phyloP scores from a whole-genome alignment of 352 stramenopile genomes.

The Globisporangium cylindrosporum region DNA sequence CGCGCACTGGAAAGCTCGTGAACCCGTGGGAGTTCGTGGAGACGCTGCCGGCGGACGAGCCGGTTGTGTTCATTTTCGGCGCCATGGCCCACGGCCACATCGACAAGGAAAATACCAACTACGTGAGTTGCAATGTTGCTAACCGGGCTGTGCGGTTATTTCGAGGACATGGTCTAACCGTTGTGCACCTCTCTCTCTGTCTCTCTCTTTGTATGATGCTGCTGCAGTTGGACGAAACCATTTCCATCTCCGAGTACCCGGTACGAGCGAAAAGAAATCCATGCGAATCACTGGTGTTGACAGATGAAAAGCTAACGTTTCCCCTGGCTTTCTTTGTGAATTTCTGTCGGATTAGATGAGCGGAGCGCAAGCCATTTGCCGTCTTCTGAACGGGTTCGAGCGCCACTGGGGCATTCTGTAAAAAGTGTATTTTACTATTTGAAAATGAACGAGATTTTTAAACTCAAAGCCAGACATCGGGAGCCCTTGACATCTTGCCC shows the following conservation, averaged over 20 bases:
- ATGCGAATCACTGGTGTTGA: neutral
- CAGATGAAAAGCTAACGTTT: neutral
- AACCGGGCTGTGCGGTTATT: neutral
- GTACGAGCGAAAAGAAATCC: constrained; percentile 23
- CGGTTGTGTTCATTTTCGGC: constrained; percentile 97
- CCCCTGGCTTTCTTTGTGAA: neutral
- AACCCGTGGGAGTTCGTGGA: constrained; percentile 95
- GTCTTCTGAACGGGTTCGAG: constrained; percentile 97
- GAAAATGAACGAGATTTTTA: constrained; percentile 3
- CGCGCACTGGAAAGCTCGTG: constrained; percentile 92
- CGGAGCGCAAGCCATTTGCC: constrained; percentile 95
- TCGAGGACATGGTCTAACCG: too few relatives aligned
- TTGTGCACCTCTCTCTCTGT: neutral
- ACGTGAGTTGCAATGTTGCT: constrained; percentile 56
- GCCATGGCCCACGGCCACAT: constrained; percentile 97
- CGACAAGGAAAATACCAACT: constrained; percentile 96
- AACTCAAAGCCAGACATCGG: neutral
- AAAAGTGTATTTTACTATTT: constrained; percentile 22
- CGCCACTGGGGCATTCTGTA: constrained; percentile 98
- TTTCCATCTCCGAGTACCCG: constrained; percentile 98
- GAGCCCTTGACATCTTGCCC: neutral
- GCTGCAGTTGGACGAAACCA: constrained; percentile 92
- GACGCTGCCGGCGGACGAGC: constrained; percentile 87
- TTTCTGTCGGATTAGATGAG: constrained; percentile 66
- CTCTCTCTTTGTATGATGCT: constrained; percentile 9